Conservation (phyloP, 2,329 filamentous ascomycete species). For the Penicillium glabrum region DNA sequence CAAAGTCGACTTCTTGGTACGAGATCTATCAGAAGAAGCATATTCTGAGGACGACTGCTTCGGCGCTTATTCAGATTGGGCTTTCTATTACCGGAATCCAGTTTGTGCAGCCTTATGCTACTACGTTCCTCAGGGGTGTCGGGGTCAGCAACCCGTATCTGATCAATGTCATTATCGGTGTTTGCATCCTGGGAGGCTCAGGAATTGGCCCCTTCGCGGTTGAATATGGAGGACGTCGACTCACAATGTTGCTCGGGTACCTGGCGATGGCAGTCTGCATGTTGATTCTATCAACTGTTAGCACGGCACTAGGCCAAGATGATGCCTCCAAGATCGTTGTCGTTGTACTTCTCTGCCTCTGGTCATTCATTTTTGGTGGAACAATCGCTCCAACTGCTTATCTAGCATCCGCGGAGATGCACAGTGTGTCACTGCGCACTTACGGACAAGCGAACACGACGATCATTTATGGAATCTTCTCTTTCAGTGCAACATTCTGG, state of each 20-base stretch:
- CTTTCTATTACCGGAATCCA: slow-evolving; percentile 27
- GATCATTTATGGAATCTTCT: slow-evolving; percentile 23
- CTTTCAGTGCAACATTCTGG: slow-evolving; percentile 25
- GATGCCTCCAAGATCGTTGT: slow-evolving; percentile 21
- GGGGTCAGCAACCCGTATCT: slow-evolving; percentile 24
- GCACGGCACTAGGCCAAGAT: slow-evolving; percentile 17
- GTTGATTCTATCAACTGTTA: slow-evolving; percentile 22
- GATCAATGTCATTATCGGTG: slow-evolving; percentile 22
- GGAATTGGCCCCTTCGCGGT: slow-evolving; percentile 17
- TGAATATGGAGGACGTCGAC: slow-evolving; percentile 25
- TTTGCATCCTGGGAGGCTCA: slow-evolving; percentile 20
- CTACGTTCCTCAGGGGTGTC: slow-evolving; percentile 20
- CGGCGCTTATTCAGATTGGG: slow-evolving; percentile 27
- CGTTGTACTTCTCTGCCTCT: slow-evolving; percentile 26
- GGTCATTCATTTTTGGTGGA: slow-evolving; percentile 27
- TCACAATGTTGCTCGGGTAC: slow-evolving; percentile 23
- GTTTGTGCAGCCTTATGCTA: slow-evolving; percentile 19
- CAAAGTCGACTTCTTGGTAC: slow-evolving; percentile 15
- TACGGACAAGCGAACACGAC: slow-evolving; percentile 28
- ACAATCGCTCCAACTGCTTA: slow-evolving; percentile 23
- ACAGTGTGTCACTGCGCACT: slow-evolving; percentile 26
- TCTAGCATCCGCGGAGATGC: slow-evolving; percentile 28
- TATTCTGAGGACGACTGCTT: slow-evolving; percentile 22
- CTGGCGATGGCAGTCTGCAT: slow-evolving; percentile 23
- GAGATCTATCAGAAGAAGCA: slow-evolving; percentile 26